These are phyloP conservation scores for Trichoderma gracile DNA, from an alignment of 2,329 filamentous ascomycete genomes.

Conservation along the genomic window DNA sequence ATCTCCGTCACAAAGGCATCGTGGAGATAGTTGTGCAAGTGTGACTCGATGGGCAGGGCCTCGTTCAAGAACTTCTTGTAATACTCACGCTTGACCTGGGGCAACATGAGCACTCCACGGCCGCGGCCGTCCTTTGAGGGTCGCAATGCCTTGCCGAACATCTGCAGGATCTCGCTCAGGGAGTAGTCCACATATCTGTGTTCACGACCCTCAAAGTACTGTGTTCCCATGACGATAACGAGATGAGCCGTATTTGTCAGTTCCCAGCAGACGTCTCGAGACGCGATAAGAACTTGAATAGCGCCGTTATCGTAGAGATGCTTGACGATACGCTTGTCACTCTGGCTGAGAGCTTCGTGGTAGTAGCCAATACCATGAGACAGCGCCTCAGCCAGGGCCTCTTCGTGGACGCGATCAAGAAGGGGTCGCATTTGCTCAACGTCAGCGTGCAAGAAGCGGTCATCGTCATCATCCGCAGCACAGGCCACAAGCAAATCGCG, in stretches of 20 bases:
- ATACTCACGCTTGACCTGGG: conserved; percentile 90
- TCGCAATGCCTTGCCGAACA: conserved; percentile 92
- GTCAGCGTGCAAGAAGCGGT: conserved; percentile 87
- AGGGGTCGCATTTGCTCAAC: conserved; percentile 79
- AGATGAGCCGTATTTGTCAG: conserved; percentile 84
- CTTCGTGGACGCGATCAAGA: conserved; percentile 80
- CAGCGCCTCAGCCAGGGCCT: conserved; percentile 82
- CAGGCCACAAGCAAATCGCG: conserved; percentile 86
- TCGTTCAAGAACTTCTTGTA: conserved; percentile 99
- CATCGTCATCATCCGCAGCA: conserved; percentile 85
- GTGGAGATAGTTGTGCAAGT: conserved; percentile 86
- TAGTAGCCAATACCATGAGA: conserved; percentile 96
- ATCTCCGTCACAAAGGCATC: conserved; percentile 98
- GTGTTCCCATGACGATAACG: conserved; percentile 95
- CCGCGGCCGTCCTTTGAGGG: conserved; percentile 76
- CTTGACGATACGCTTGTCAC: conserved; percentile 90
- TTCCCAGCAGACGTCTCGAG: conserved; percentile 94
- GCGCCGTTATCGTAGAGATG: conserved; percentile 88
- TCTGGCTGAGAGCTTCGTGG: conserved; percentile 85
- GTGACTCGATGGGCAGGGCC: conserved; percentile 91
- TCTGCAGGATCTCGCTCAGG: conserved; percentile 90
- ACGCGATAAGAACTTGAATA: conserved; percentile 76
- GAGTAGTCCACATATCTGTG: conserved; percentile 97
- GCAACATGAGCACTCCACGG: conserved; percentile 94
- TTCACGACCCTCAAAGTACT: conserved; percentile 94